These are phyloP conservation scores for Ophiostoma pallidulum DNA, from an alignment of 2,329 filamentous ascomycete genomes.

Conservation along the genomic window DNA sequence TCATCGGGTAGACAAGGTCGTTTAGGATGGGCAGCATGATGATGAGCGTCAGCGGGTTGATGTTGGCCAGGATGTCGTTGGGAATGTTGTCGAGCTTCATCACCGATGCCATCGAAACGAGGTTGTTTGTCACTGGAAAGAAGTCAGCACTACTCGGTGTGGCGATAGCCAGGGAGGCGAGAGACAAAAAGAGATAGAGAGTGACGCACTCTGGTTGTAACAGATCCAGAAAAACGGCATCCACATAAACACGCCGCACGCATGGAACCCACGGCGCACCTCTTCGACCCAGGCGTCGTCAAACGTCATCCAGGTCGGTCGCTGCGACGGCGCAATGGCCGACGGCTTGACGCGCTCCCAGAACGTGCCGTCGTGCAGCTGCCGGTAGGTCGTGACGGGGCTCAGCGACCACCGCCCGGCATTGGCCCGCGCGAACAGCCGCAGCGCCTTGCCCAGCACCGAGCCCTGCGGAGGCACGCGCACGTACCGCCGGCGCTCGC, in stretches of 20 bases:
- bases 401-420: slow-evolving; percentile 12
- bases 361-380: slow-evolving; percentile 15
- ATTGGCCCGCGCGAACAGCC: slow-evolving; percentile 27
- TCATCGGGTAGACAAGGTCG: slow-evolving; percentile 55
- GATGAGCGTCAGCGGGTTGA: slow-evolving; percentile 66
- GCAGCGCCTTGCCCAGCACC: slow-evolving; percentile 47
- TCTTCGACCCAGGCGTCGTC: slow-evolving; percentile 79
- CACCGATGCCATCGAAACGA: slow-evolving; percentile 54
- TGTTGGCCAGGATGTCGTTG: slow-evolving; percentile 68
- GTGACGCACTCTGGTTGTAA: slow-evolving; percentile 52
- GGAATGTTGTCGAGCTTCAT: slow-evolving; percentile 62
- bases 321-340: slow-evolving; percentile 7
- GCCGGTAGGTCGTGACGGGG: slow-evolving; percentile 9
- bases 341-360: slow-evolving; percentile 17
- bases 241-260: slow-evolving; percentile 64
- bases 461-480: slow-evolving; percentile 47
- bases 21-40: slow-evolving; percentile 67
- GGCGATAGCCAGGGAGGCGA: too few relatives aligned
- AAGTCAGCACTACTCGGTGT: too few relatives aligned
- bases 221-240: slow-evolving; percentile 54
- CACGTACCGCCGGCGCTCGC: slow-evolving; percentile 42
- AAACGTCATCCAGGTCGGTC: slow-evolving; percentile 41
- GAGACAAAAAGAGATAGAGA: too few relatives aligned
- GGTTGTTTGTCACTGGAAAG: slow-evolving; percentile 51
- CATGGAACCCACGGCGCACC: slow-evolving; percentile 58